These are phyloP conservation scores for Teratosphaeria gauchensis DNA, from an alignment of 2,329 filamentous ascomycete genomes.

Conservation along the genomic window DNA sequence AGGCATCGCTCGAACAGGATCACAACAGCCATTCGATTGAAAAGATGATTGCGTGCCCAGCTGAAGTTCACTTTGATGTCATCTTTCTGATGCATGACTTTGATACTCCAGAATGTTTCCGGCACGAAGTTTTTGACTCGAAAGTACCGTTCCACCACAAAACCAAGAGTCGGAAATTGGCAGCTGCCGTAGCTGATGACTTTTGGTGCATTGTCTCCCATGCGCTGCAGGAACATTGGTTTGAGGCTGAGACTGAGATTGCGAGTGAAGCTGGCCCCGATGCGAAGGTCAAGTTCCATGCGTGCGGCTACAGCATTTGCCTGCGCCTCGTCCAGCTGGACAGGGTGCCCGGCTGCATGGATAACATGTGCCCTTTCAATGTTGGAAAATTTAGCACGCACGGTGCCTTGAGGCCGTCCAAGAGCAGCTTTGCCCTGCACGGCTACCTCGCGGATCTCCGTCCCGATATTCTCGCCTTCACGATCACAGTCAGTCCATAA, in stretches of 20 bases:
- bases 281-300: constrained; percentile 85
- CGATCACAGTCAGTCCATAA: constrained; percentile 99
- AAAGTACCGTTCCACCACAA: constrained; percentile 93
- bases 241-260: constrained; percentile 75
- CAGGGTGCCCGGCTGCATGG: constrained; percentile 66
- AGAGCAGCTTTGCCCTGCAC: constrained; percentile 62
- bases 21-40: constrained; percentile 72
- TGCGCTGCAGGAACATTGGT: constrained; percentile 53
- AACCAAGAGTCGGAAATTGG: constrained; percentile 92
- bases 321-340: constrained; percentile 72
- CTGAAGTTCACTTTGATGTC: constrained; percentile 70
- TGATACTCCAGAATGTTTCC: constrained; percentile 89
- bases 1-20: constrained; percentile 83
- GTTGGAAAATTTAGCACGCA: constrained; percentile 87
- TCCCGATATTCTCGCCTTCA: constrained; percentile 92
- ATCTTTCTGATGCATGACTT: constrained; percentile 67
- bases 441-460: constrained; percentile 79
- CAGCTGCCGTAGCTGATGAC: constrained; percentile 51
- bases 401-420: constrained; percentile 48
- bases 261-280: constrained; percentile 85
- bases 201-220: constrained; percentile 54
- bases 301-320: constrained; percentile 79
- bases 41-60: constrained; percentile 75
- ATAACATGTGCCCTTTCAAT: constrained; percentile 91
- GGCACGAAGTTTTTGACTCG: constrained; percentile 88